phyloP scores from a whole-genome alignment of 1,139 yeast genomes.

The Diutina sp. region DNA sequence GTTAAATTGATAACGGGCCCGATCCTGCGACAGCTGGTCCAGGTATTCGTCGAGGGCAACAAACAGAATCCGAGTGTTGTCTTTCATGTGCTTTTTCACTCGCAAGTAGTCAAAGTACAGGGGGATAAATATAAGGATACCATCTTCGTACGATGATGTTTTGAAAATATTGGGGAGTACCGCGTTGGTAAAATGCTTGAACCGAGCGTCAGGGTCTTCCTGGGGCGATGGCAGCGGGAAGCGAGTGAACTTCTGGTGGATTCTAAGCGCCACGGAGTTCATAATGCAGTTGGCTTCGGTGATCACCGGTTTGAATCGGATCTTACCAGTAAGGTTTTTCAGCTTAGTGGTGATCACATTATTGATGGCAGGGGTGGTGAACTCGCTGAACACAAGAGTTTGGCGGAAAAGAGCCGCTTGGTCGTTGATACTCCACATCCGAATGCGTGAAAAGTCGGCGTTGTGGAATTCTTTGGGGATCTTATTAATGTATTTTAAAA shows the following conservation, averaged over 20 bases:
- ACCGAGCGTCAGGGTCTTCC: conserved; percentile 68
- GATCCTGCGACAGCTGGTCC: conserved; percentile 52
- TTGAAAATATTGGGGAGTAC: conserved; percentile 57
- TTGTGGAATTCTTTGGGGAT: conserved; percentile 71
- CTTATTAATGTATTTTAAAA: conserved; percentile 60
- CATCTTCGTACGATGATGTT: conserved; percentile 48
- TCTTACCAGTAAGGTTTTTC: conserved; percentile 51
- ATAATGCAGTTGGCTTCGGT: conserved; percentile 28
- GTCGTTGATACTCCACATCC: conserved; percentile 89
- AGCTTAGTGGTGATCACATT: conserved; percentile 48
- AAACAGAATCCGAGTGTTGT: conserved; percentile 48
- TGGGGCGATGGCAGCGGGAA: conserved; percentile 46
- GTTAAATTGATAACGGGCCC: conserved; percentile 57
- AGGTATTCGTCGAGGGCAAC: conserved; percentile 77
- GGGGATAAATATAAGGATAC: conserved; percentile 71
- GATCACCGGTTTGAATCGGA: conserved; percentile 35
- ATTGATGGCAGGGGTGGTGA: conserved; percentile 70
- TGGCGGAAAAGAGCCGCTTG: conserved; percentile 69
- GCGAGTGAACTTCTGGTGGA: conserved; percentile 65
- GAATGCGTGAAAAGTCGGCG: conserved; percentile 81
- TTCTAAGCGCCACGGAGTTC: conserved; percentile 39
- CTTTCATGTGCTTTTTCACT: conserved; percentile 56
- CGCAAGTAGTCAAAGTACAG: conserved; percentile 80
- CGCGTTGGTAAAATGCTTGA: conserved; percentile 65
- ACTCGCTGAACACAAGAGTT: conserved; percentile 62